These are phyloP conservation scores for Lactarius sanguifluus DNA, from an alignment of 768 basidiomycete genomes.

Conservation along the genomic window DNA sequence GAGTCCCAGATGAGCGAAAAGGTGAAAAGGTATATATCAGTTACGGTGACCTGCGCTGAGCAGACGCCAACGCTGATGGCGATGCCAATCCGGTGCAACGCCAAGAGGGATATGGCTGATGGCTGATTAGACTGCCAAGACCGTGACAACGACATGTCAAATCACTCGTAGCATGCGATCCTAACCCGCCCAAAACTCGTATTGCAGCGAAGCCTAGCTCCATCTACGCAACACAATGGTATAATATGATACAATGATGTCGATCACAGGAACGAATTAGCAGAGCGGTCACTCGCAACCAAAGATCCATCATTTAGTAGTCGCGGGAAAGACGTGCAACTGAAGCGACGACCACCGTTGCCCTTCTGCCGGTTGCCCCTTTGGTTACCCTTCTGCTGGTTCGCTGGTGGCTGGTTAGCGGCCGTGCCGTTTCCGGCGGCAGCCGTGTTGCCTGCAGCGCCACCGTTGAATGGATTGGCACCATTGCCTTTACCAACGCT, in stretches of 20 bases:
- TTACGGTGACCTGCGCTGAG: neutral
- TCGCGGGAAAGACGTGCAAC: slow-evolving; percentile 23
- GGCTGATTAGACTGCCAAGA: neutral
- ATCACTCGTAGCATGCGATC: slow-evolving; percentile 8
- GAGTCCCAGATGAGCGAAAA: neutral
- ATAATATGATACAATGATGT: slow-evolving; percentile 19
- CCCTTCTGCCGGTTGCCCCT: neutral
- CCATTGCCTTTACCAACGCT: slow-evolving; percentile 5
- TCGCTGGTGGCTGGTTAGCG: no score
- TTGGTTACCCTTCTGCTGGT: neutral
- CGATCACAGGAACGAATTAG: slow-evolving; percentile 24
- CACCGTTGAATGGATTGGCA: slow-evolving; percentile 6
- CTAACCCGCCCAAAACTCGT: slow-evolving; percentile 23
- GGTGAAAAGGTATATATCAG: neutral
- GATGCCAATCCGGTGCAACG: neutral
- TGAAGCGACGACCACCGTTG: neutral
- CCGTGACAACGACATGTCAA: no score
- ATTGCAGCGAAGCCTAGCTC: slow-evolving; percentile 23
- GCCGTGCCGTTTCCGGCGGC: no score
- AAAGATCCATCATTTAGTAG: neutral
- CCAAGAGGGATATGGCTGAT: neutral
- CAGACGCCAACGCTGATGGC: neutral
- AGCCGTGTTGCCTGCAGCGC: neutral
- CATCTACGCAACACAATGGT: slow-evolving; percentile 21
- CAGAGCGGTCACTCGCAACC: neutral